These are phyloP conservation scores for Lichtheimia ornata DNA, from an alignment of 371 early-diverging fungal genomes.

Conservation along the genomic window DNA sequence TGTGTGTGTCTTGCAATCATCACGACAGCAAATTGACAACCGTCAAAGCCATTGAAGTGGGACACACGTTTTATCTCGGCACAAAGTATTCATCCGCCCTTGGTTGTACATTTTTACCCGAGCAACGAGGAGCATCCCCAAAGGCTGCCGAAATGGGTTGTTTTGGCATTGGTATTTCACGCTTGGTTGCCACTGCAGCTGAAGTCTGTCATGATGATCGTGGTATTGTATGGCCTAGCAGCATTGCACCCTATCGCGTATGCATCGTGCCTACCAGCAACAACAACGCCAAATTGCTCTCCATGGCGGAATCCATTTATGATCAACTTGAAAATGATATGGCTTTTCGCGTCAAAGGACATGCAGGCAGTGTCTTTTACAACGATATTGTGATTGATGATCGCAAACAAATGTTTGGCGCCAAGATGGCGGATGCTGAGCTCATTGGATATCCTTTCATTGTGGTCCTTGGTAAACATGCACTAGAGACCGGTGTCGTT, in stretches of 20 bases:
- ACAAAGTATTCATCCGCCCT: constrained; percentile 79
- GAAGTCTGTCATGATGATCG: constrained; percentile 67
- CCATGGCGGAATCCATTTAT: constrained; percentile 46
- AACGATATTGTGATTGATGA: constrained; percentile 53
- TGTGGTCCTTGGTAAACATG: constrained; percentile 66
- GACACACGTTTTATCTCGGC: constrained; percentile 90
- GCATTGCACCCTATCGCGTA: constrained; percentile 75
- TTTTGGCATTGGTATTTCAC: constrained; percentile 86
- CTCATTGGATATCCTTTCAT: constrained; percentile 75
- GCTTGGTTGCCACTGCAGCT: constrained; percentile 78
- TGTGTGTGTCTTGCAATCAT: constrained; percentile 59
- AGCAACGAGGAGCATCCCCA: constrained; percentile 1
- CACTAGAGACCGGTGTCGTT: constrained; percentile 47
- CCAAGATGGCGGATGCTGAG: constrained; percentile 75
- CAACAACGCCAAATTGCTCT: constrained; percentile 31
- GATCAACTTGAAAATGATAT: constrained; percentile 32
- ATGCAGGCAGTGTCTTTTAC: constrained; percentile 1
- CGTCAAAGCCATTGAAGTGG: constrained; percentile 84
- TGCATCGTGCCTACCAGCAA: constrained; percentile 65
- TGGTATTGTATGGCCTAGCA: constrained; percentile 79
- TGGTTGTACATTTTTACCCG: constrained; percentile 55
- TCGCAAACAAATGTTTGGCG: constrained; percentile 61
- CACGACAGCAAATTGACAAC: constrained; percentile 28
- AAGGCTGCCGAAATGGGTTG: constrained; percentile 88
- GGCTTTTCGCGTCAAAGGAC: background rate